Conservation (phyloP, 192 early-diverging fungal species). For the Mortierella claussenii region DNA sequence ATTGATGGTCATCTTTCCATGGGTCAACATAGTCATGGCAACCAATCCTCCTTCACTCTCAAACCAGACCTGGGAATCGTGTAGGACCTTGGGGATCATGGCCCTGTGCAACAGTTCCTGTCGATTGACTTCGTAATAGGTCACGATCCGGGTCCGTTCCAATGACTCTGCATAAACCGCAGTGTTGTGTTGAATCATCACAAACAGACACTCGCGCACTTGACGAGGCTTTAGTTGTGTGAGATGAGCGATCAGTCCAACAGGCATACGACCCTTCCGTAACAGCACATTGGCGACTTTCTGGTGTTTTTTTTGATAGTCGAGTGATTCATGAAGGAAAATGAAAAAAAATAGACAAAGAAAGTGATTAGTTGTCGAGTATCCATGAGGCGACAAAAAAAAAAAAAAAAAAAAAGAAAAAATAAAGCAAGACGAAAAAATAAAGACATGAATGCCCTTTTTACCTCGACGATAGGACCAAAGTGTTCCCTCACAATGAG, state of each 20-base stretch:
- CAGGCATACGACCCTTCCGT: conserved; percentile 73
- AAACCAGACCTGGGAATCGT: conserved; percentile 63
- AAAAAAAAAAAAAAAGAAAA: conserved; percentile 5
- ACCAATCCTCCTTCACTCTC: conserved; percentile 60
- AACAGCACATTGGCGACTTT: conserved; percentile 69
- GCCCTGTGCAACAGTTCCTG: conserved; percentile 68
- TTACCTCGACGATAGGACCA: conserved; percentile 81
- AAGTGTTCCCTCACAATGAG: conserved; percentile 80
- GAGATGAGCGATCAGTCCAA: conserved; percentile 61
- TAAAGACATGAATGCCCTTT: not conserved
- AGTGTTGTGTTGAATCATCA: conserved; percentile 90
- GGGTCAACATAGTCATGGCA: conserved; percentile 50
- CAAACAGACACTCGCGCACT: conserved; percentile 78
- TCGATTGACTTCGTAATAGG: conserved; percentile 74
- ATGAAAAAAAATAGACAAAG: no score
- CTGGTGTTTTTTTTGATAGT: no score
- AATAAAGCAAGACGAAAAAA: not conserved
- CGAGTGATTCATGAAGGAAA: no score
- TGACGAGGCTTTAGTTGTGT: conserved; percentile 60
- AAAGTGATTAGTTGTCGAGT: no score
- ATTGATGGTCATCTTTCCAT: conserved; percentile 58
- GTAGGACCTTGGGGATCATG: conserved; percentile 66
- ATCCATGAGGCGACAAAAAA: no score
- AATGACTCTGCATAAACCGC: conserved; percentile 73
- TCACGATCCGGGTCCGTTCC: conserved; percentile 67